phyloP scores from a whole-genome alignment of 768 basidiomycete species.

The Holtermannia corniformis region DNA sequence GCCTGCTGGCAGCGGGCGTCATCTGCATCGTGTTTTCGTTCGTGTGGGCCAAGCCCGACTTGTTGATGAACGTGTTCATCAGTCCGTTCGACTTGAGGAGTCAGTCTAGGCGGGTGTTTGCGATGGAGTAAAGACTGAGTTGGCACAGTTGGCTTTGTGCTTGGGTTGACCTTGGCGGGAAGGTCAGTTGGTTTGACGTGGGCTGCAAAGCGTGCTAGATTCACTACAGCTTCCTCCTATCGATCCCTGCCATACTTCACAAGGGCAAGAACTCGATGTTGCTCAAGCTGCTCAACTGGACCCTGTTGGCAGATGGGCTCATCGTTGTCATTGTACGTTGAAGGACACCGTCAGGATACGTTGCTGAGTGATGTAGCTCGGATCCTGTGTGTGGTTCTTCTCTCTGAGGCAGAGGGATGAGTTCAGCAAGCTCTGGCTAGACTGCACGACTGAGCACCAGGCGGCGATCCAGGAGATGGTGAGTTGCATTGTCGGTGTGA shows the following conservation, averaged over 20 bases:
- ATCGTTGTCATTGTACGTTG: conserved; percentile 46
- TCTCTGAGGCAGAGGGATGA: conserved; percentile 63
- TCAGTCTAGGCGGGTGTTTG: conserved; percentile 43
- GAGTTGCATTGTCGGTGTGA: conserved; percentile 16
- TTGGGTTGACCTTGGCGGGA: conserved; percentile 48
- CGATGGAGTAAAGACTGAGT: background rate
- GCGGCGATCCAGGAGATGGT: conserved; percentile 66
- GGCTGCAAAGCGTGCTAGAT: too few species aligned
- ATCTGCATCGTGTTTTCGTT: conserved; percentile 60
- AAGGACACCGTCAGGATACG: background rate
- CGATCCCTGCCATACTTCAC: conserved; percentile 62
- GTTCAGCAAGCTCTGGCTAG: conserved; percentile 53
- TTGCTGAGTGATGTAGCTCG: conserved; percentile 42
- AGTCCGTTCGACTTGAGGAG: conserved; percentile 53
- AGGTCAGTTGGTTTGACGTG: background rate
- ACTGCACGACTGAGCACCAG: conserved; percentile 44
- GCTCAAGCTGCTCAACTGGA: conserved; percentile 67
- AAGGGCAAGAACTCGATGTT: conserved; percentile 59
- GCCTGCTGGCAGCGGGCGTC: conserved; percentile 60
- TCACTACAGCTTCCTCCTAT: conserved; percentile 58
- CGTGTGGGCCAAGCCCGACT: conserved; percentile 57
- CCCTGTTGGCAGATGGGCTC: conserved; percentile 56
- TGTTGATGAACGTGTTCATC: conserved; percentile 67
- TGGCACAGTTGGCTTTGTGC: conserved; percentile 55
- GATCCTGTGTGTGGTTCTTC: conserved; percentile 70